phyloP scores from a whole-genome alignment of 176 grass and related monocot species.

The Phoenix roebelenii region DNA sequence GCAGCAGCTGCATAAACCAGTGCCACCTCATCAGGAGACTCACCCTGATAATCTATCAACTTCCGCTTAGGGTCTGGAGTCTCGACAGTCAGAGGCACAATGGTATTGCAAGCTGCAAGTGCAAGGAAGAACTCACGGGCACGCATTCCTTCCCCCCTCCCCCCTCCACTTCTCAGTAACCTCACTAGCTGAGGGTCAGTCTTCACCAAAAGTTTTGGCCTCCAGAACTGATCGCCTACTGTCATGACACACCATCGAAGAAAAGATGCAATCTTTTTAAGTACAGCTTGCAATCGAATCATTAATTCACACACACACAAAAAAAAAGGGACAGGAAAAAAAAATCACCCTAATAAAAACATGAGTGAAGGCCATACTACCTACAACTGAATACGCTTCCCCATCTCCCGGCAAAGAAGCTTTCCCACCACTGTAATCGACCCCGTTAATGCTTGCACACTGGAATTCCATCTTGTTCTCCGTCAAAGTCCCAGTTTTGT shows the following conservation, averaged over 20 bases:
- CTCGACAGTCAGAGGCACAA: constrained; percentile 49
- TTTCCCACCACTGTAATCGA: constrained; percentile 50
- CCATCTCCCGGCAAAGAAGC: not conserved
- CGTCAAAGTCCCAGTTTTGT: constrained; percentile 89
- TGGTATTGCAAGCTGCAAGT: constrained; percentile 77
- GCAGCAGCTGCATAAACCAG: constrained; percentile 72
- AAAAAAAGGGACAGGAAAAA: too few relatives aligned
- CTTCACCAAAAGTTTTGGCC: constrained; percentile 49
- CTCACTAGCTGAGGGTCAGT: constrained; percentile 40
- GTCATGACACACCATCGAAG: constrained; percentile 20
- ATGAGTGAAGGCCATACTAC: constrained; percentile 19
- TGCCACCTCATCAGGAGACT: constrained; percentile 93
- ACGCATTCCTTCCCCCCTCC: constrained; percentile 31
- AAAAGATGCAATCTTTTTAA: not conserved
- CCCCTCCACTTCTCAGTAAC: constrained; percentile 27
- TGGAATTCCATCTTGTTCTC: constrained; percentile 95
- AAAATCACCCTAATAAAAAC: too few relatives aligned
- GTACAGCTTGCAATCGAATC: not conserved
- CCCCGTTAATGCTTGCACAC: constrained; percentile 49
- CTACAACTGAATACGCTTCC: constrained; percentile 23
- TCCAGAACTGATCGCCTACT: constrained; percentile 35
- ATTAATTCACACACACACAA: not conserved
- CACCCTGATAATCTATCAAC: constrained; percentile 79
- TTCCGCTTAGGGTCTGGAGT: constrained; percentile 36
- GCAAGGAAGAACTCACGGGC: constrained; percentile 61